These are phyloP conservation scores for Krasilnikovozyma curviuscula DNA, from an alignment of 768 basidiomycete species.

Conservation along the genomic window DNA sequence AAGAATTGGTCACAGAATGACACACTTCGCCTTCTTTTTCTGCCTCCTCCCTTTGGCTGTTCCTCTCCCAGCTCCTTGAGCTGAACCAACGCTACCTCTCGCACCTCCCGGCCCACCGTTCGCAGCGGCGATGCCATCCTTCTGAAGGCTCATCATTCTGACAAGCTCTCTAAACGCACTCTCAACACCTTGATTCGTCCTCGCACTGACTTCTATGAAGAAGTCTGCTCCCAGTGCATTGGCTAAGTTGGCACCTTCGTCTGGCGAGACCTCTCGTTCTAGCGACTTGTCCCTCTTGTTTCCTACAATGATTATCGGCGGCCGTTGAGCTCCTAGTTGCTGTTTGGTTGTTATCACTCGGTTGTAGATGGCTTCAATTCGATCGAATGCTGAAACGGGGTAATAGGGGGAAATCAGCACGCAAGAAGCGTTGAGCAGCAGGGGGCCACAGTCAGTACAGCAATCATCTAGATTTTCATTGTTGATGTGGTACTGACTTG, in stretches of 20 bases:
- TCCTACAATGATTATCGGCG: constrained; percentile 72
- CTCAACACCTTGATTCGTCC: too few relatives aligned
- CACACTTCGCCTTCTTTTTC: too few relatives aligned
- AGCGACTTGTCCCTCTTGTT: constrained; percentile 90
- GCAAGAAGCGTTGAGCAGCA: constrained; percentile 4
- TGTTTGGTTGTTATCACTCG: constrained; percentile 4
- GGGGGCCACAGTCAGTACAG: constrained; percentile 55
- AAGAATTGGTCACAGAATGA: too few relatives aligned
- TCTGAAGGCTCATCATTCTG: too few relatives aligned
- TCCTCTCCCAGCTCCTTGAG: too few relatives aligned
- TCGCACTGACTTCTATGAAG: constrained; percentile 14
- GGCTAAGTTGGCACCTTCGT: constrained; percentile 69
- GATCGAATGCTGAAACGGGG: constrained; percentile 3
- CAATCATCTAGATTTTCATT: constrained; percentile 80
- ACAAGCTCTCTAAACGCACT: too few relatives aligned
- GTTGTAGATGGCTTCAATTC: constrained; percentile 35
- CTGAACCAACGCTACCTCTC: too few relatives aligned
- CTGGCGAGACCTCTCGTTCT: constrained; percentile 73
- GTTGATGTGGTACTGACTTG: constrained; percentile 62
- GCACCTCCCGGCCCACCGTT: too few relatives aligned
- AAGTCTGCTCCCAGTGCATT: constrained; percentile 75
- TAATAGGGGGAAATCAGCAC: neutral
- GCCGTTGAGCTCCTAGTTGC: constrained; percentile 1
- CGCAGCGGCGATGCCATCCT: too few relatives aligned
- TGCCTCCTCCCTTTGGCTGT: too few relatives aligned